Evolutionary conservation across 2,329 filamentous ascomycete species (phyloP).

Genomic region (Rugonectria rugulosa): DNA sequence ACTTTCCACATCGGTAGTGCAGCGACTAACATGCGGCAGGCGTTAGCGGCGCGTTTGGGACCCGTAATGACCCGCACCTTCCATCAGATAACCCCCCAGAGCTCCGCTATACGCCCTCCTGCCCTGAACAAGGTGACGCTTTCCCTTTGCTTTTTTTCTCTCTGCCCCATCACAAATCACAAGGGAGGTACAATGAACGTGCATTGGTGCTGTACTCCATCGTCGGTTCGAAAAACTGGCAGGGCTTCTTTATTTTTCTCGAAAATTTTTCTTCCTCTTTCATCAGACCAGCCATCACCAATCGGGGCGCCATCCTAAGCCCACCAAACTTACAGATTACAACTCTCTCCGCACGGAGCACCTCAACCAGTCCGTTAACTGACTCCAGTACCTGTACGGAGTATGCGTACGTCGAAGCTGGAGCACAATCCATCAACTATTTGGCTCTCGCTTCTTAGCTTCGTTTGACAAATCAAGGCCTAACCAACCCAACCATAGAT

Average conservation of each 20-base stretch:
- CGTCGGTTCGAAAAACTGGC: not conserved
- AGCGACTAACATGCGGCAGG: constrained; percentile 13
- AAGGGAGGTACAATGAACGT: not conserved
- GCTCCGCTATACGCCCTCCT: not conserved
- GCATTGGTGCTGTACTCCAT: not conserved
- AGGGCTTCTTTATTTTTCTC: not conserved
- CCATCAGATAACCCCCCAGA: constrained; percentile 5
- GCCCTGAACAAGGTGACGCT: too few species aligned
- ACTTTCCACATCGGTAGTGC: not conserved
- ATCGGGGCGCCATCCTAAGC: constrained; percentile 11
- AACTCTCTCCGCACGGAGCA: constrained; percentile 13
- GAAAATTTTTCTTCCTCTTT: constrained; percentile 2
- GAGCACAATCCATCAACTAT: not conserved
- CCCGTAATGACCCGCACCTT: constrained; percentile 16
- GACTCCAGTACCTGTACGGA: not conserved
- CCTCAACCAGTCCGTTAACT: constrained; percentile 5
- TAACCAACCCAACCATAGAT: constrained; percentile 8
- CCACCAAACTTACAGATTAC: constrained; percentile 12
- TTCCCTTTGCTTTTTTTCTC: constrained; percentile 5
- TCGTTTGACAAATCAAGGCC: constrained; percentile 11
- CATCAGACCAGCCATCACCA: constrained; percentile 10
- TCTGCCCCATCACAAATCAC: not conserved
- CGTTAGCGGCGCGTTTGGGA: constrained; percentile 8
- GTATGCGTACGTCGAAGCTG: not conserved
- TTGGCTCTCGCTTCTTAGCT: constrained; percentile 4